phyloP scores from a whole-genome alignment of 148 eudicot genomes.

The Vaccinium myrtillus region DNA sequence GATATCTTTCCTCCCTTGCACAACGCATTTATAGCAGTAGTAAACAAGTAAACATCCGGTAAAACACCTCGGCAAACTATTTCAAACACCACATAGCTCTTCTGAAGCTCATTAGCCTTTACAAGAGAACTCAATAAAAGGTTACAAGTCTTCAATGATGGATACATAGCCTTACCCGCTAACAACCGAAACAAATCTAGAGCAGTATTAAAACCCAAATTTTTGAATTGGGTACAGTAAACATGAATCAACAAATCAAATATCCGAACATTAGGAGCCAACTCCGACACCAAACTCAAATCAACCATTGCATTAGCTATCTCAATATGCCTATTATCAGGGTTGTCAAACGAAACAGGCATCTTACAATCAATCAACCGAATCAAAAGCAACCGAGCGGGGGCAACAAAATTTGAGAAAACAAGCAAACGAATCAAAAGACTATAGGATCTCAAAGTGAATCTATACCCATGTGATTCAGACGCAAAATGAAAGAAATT shows the following conservation, averaged over 20 bases:
- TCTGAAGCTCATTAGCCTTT: slow-evolving; percentile 54
- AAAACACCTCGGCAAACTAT: slow-evolving; percentile 37
- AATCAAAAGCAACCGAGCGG: slow-evolving; percentile 72
- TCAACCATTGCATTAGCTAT: slow-evolving; percentile 51
- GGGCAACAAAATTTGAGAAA: slow-evolving; percentile 37
- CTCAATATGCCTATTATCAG: slow-evolving; percentile 53
- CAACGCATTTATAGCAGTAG: slow-evolving; percentile 54
- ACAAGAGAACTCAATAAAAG: slow-evolving; percentile 67
- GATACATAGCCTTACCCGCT: slow-evolving; percentile 45
- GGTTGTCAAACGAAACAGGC: slow-evolving; percentile 34
- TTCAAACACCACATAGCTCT: slow-evolving; percentile 61
- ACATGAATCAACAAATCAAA: slow-evolving; percentile 78
- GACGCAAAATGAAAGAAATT: slow-evolving; percentile 57
- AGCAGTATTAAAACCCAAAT: slow-evolving; percentile 43
- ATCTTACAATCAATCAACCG: slow-evolving; percentile 62
- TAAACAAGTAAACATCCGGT: slow-evolving; percentile 65
- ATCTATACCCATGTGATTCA: slow-evolving; percentile 43
- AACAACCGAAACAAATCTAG: slow-evolving; percentile 55
- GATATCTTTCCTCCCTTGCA: slow-evolving; percentile 65
- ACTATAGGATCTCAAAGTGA: slow-evolving; percentile 70
- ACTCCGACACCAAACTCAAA: slow-evolving; percentile 34
- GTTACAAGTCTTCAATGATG: slow-evolving; percentile 66
- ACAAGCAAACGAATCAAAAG: slow-evolving; percentile 66
- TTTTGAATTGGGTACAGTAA: slow-evolving; percentile 53
- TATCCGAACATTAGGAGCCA: slow-evolving; percentile 28